Evolutionary conservation across 345 rosid genomes (phyloP).

Genomic region (Salix caprea): DNA sequence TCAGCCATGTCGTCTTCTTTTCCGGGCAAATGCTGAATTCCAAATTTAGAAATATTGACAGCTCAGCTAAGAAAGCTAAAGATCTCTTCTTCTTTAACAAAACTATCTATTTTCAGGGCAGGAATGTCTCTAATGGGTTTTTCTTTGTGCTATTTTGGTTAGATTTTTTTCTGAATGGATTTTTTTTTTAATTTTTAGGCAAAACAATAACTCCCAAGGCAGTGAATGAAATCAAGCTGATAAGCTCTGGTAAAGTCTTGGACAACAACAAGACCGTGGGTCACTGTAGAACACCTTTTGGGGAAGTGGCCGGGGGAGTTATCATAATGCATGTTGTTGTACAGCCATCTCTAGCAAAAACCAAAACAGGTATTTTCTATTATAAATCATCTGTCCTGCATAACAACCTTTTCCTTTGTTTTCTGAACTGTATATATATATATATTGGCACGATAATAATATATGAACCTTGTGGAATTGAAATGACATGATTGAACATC

Average conservation of each 20-base stretch:
- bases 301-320: slow-evolving; percentile 56
- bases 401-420: background rate
- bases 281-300: slow-evolving; percentile 73
- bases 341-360: slow-evolving; percentile 67
- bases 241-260: slow-evolving; percentile 81
- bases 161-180: background rate
- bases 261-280: slow-evolving; percentile 79
- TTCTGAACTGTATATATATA: background rate
- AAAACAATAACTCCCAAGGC: slow-evolving; percentile 69
- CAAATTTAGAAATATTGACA: background rate
- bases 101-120: background rate
- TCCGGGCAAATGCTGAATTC: background rate
- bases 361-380: slow-evolving; percentile 50
- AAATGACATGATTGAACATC: background rate
- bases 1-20: background rate
- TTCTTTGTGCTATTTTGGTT: background rate
- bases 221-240: slow-evolving; percentile 78
- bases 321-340: slow-evolving; percentile 89
- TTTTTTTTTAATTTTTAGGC: slow-evolving; percentile 36
- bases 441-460: background rate
- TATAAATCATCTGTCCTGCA: background rate
- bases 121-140: background rate
- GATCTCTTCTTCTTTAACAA: background rate
- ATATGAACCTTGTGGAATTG: background rate
- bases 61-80: background rate